A percentile compares a stretch with the other conserved stretches of the same genome.
Conservation (phyloP, 2,329 filamentous ascomycete species). For the Magnaporthiopsis incrustans region DNA sequence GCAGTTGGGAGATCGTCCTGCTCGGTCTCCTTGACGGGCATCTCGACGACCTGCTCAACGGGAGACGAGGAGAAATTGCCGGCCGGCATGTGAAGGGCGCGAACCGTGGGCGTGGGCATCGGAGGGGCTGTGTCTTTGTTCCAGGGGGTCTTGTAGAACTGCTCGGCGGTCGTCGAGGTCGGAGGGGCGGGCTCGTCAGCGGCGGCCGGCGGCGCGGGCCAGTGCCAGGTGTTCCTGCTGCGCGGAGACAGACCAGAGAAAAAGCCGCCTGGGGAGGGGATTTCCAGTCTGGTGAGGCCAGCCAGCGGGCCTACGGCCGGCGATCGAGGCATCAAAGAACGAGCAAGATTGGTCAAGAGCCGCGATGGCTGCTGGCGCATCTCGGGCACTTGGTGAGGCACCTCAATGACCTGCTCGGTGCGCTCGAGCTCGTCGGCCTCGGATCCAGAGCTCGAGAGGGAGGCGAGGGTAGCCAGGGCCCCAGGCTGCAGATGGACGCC, state of each 20-base stretch:
- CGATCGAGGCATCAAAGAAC: slow-evolving; percentile 26
- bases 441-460: slow-evolving; percentile 53
- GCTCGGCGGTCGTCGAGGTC: slow-evolving; percentile 83
- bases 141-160: slow-evolving; percentile 86
- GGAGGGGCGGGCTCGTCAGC: slow-evolving; percentile 50
- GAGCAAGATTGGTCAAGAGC: slow-evolving; percentile 35
- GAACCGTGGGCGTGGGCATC: slow-evolving; percentile 25
- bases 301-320: slow-evolving; percentile 52
- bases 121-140: slow-evolving; percentile 32
- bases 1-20: slow-evolving; percentile 61
- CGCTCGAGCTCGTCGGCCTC: slow-evolving; percentile 52
- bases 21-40: slow-evolving; percentile 33
- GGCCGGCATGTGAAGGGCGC: slow-evolving; percentile 25
- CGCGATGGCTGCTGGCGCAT: slow-evolving; percentile 45
- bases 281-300: slow-evolving; percentile 72
- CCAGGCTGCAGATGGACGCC: slow-evolving; percentile 70
- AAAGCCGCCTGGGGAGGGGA: slow-evolving; percentile 87
- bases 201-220: slow-evolving; percentile 37
- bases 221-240: slow-evolving; percentile 75
- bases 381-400: slow-evolving; percentile 34
- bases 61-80: slow-evolving; percentile 33
- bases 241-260: slow-evolving; percentile 75
- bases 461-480: slow-evolving; percentile 72
- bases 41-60: slow-evolving; percentile 61
- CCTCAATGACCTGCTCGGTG: slow-evolving; percentile 46